Conservation (phyloP, 176 grass and related monocot species). For the Tillandsia leiboldiana region DNA sequence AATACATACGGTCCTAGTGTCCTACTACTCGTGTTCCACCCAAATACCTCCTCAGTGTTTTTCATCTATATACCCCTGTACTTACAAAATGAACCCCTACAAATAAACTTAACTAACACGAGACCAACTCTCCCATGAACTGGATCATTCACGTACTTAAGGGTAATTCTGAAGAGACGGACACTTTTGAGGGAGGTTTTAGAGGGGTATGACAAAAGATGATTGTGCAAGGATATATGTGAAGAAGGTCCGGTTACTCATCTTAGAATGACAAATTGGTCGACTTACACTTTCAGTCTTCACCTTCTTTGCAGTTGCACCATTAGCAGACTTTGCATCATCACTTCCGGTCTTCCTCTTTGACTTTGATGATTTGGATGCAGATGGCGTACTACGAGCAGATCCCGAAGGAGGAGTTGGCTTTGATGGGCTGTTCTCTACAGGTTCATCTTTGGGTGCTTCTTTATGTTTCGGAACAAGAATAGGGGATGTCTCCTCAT, state of each 20-base stretch:
- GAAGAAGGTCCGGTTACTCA: background rate
- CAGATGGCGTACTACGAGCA: slow-evolving; percentile 41
- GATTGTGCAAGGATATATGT: slow-evolving; percentile 7
- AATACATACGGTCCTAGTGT: too few species aligned
- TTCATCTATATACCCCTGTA: too few species aligned
- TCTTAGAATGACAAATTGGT: background rate
- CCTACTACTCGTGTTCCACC: too few species aligned
- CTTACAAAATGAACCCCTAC: too few species aligned
- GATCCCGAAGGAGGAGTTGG: slow-evolving; percentile 34
- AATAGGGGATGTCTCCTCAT: slow-evolving; percentile 77
- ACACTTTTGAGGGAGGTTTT: too few species aligned
- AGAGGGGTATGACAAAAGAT: background rate
- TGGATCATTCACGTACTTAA: too few species aligned
- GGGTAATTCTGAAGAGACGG: too few species aligned
- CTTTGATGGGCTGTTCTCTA: slow-evolving; percentile 61
- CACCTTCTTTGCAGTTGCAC: slow-evolving; percentile 60
- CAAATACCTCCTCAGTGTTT: too few species aligned
- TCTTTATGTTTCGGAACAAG: slow-evolving; percentile 82
- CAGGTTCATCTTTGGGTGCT: slow-evolving; percentile 66
- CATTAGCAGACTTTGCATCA: slow-evolving; percentile 44
- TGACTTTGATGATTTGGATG: slow-evolving; percentile 76
- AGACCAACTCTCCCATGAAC: too few species aligned
- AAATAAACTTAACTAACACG: too few species aligned
- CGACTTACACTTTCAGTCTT: slow-evolving; percentile 75
- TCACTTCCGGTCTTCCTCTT: slow-evolving; percentile 78